Base-by-base conservation (phyloP, 1,284 basidiomycete genomes). In the Irpex sp. region DNA sequence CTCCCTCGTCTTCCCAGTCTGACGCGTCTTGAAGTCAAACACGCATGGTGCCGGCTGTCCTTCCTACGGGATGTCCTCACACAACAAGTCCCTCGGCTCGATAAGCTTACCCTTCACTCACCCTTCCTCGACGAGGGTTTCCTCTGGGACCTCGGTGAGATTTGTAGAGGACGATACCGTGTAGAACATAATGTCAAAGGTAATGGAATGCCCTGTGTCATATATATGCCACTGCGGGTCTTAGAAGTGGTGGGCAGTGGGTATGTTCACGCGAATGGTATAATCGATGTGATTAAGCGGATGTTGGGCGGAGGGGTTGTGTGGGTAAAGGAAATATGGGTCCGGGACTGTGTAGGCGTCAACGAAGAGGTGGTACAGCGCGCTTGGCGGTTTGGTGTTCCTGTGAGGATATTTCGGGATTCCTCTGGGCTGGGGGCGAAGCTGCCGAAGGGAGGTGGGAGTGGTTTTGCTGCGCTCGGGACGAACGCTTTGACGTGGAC, bases 21-120 rank as follows among this genome's bases (percentile, higher is more conserved):
- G 8, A 58, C 59, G 45, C 61, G 66, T 54, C 64, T 73, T 9
- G 68, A 69, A 36, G 51, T 72, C 61, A 67, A 70, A 36, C 61
- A 72, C 56, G 64, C 66, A 3, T 73, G 72, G 72, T 67, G 69
- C n/a, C 71, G 72, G 47, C 64, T 66, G 19, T 66, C 66, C 35
- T 71, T 72, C 67, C 57, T 71, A 33, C 63, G 64, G 19, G 57
- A 68, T 23, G 64, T 73, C 16, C 63, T 73, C 28, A 63, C 65
- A 18, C 61, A 66, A 35, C 63, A 64, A 39, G 65, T 72, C 2
- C 68, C 70, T 1, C 67, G 66, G 19, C 64, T 68, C n/a, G 64
- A 64, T 33, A 65, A 69, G 48, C 68, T 73, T 12, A 65, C 67
- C 21, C 65, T 73, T 45, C 67, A 66, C 39, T 70, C 71, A 14